Evolutionary conservation across 768 basidiomycete species (phyloP).

Genomic region (Chiua virens): DNA sequence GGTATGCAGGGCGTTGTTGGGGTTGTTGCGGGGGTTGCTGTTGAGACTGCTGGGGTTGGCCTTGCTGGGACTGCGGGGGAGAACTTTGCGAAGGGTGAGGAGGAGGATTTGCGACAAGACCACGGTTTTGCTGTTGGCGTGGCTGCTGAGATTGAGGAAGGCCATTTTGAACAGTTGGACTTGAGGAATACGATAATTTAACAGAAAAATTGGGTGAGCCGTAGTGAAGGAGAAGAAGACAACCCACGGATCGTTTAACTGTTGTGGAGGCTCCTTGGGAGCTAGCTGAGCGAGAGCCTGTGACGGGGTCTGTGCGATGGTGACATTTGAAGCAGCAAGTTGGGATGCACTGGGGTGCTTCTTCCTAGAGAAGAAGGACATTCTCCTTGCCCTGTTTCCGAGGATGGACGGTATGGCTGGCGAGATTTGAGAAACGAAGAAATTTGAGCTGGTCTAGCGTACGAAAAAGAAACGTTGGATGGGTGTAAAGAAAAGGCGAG

Average conservation of each 20-base stretch:
- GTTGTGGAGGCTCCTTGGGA: slow-evolving; percentile 28
- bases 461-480: slow-evolving; percentile 5
- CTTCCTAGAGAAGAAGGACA: slow-evolving; percentile 94
- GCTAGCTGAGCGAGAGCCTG: slow-evolving; percentile 66
- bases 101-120: slow-evolving; percentile 28
- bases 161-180: slow-evolving; percentile 23
- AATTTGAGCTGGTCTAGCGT: slow-evolving; percentile 11
- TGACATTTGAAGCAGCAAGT: slow-evolving; percentile 45
- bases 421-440: slow-evolving; percentile 19
- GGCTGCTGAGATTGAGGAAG: slow-evolving; percentile 33
- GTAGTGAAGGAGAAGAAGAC: slow-evolving; percentile 1
- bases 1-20: slow-evolving; percentile 63
- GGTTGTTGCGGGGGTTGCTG: slow-evolving; percentile 31
- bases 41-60: slow-evolving; percentile 30
- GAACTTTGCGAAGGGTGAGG: slow-evolving; percentile 31
- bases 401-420: slow-evolving; percentile 72
- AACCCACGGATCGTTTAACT: slow-evolving; percentile 39
- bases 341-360: slow-evolving; percentile 61
- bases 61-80: slow-evolving; percentile 34
- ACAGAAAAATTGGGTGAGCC: slow-evolving; percentile 4
- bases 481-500: slow-evolving; percentile 14
- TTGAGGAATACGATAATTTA: background rate
- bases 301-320: slow-evolving; percentile 61
- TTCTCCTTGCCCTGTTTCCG: slow-evolving; percentile 63
- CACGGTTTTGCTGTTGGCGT: slow-evolving; percentile 38